phyloP scores from a whole-genome alignment of 1,139 yeast species.

The Blastobotrys indianensis region DNA sequence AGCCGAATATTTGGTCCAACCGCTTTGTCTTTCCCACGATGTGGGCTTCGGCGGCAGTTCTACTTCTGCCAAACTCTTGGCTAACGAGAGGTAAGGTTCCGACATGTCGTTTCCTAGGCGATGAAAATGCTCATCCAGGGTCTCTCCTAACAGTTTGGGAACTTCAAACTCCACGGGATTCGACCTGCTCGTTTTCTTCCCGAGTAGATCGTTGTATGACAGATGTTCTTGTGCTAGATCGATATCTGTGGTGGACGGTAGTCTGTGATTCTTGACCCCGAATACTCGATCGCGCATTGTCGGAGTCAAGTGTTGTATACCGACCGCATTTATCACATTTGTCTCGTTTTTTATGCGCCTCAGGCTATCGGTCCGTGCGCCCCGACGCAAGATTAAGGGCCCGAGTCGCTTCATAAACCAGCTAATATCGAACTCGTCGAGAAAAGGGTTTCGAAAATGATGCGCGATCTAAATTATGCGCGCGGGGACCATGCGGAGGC shows the following conservation, averaged over 20 bases:
- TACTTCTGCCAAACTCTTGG: constrained; percentile 36
- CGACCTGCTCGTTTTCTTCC: constrained; percentile 64
- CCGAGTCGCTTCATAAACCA: neutral
- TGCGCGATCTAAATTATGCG: too few species aligned
- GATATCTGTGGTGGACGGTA: constrained; percentile 37
- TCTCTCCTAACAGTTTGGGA: constrained; percentile 64
- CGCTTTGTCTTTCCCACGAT: constrained; percentile 39
- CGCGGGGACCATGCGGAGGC: too few species aligned
- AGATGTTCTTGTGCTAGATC: constrained; percentile 60
- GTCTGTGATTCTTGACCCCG: constrained; percentile 17
- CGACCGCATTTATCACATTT: constrained; percentile 47
- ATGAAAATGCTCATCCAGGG: constrained; percentile 81
- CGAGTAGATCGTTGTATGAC: constrained; percentile 58
- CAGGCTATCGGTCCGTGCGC: constrained; percentile 3
- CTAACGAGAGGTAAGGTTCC: constrained; percentile 55
- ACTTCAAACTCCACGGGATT: constrained; percentile 58
- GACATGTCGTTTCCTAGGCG: constrained; percentile 53
- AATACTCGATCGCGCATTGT: constrained; percentile 27
- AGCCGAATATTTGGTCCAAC: constrained; percentile 75
- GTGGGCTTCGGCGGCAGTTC: constrained; percentile 46
- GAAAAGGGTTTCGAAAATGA: too few species aligned
- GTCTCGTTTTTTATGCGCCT: constrained; percentile 6
- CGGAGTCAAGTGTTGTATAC: constrained; percentile 36
- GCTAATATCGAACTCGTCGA: too few species aligned
- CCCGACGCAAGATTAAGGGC: constrained; percentile 1